Base-by-base conservation (phyloP, 108 stramenopile genomes). In the Pseudonitzschia delicatissima region DNA sequence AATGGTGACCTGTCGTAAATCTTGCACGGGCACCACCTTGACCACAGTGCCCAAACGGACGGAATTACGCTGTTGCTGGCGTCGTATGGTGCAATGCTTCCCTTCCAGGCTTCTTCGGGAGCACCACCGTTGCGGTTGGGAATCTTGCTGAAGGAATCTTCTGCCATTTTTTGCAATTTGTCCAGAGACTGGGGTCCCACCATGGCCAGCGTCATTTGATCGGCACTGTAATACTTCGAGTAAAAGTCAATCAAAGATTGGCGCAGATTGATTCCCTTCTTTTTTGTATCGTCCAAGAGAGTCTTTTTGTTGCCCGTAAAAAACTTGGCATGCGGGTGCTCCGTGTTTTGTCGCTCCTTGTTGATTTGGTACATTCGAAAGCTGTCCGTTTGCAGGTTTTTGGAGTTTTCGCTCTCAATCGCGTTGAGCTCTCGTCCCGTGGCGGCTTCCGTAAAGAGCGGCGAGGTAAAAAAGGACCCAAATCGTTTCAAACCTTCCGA, bases 361-460 rank as follows among this genome's bases (percentile, higher is more conserved):
- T 88, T 77, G 21, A 98, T 69, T 68, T 97, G 93, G 69, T 89
- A 96, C 32, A 83, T 39, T 3, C 96, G 74, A 71, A 95, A 97
- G 7, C 77, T 67, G 67, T 97, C 96, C 15, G 74, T 79, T 77
- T 97, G 94, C 42, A 96, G 67, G 66, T 98, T 97, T 63, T 97
- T 98, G 44, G 88, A 77, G 78, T 98, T 84, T 73, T 98, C 98
- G 37, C 86, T 89, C 36, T 96, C 94, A 37, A 98, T 95, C 23
- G 98, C 96, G 62, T 96, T 94, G 37, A 98, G 57, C 80, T 97
- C 96, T 40, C 94, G 65, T n/a, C 78, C 82, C 9, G 94, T 90
- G 25, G 94, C 82, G 20, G 77, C 67, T 62, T 85, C 77, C 2
- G 94, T 82, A 69, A 98, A 97, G 26, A 95, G 82, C 0, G 98